Evolutionary conservation across 2,329 filamentous ascomycete species (phyloP).

Genomic region (Ceratocystis lukuohia): DNA sequence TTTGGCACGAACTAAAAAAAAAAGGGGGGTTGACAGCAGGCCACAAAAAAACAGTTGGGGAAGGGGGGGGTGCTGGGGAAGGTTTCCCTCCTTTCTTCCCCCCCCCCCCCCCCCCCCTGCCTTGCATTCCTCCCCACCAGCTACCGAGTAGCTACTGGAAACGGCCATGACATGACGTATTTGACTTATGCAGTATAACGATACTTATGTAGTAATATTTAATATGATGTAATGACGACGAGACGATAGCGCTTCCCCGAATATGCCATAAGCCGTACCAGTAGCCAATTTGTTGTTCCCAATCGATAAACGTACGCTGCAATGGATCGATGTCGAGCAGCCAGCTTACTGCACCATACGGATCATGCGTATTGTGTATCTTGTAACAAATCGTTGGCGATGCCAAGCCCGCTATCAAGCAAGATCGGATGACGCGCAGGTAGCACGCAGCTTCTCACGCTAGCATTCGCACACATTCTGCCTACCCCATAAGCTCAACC

Average conservation of each 20-base stretch:
- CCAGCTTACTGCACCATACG: too few species aligned
- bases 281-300: neutral
- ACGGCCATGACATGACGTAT: neutral
- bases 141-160: neutral
- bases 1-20: slow-evolving; percentile 14
- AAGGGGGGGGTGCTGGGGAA: neutral
- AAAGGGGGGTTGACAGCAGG: neutral
- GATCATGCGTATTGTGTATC: too few species aligned
- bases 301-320: neutral
- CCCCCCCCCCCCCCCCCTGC: neutral
- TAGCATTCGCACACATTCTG: too few species aligned
- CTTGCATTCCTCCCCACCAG: neutral
- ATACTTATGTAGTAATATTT: slow-evolving; percentile 3
- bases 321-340: neutral
- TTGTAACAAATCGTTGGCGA: too few species aligned
- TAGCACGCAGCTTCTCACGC: too few species aligned
- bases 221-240: neutral
- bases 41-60: neutral
- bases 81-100: neutral
- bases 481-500: too few species aligned
- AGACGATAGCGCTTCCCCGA: neutral
- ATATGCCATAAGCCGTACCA: neutral
- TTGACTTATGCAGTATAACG: neutral
- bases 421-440: too few species aligned
- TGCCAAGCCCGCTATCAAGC: too few species aligned